phyloP scores from a whole-genome alignment of 768 basidiomycete genomes.

The Leccinellum rugosiceps region DNA sequence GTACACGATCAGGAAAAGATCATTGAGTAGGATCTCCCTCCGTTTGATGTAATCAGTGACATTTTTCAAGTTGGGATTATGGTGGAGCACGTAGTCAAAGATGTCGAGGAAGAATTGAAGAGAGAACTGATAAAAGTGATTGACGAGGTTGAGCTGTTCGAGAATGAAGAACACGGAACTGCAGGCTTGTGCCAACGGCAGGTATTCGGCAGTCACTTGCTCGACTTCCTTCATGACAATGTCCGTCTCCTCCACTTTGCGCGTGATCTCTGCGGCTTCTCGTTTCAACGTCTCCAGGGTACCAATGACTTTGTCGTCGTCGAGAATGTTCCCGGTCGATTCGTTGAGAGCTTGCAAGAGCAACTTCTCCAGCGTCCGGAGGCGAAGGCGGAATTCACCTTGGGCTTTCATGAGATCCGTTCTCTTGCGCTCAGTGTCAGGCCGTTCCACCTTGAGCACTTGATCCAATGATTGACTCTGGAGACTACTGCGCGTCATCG shows the following conservation, averaged over 20 bases:
- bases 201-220: conserved; percentile 90
- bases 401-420: conserved; percentile 98
- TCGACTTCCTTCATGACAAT: conserved; percentile 95
- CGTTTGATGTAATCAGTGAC: conserved; percentile 71
- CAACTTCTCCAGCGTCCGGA: conserved; percentile 89
- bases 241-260: conserved; percentile 96
- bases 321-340: conserved; percentile 93
- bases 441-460: conserved; percentile 94
- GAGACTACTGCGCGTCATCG: conserved; percentile 97
- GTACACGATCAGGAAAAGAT: conserved; percentile 87
- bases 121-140: conserved; percentile 99
- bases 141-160: conserved; percentile 89
- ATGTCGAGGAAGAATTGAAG: conserved; percentile 97
- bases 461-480: conserved; percentile 98
- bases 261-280: conserved; percentile 94
- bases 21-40: conserved; percentile 76
- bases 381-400: conserved; percentile 92
- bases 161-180: conserved; percentile 96
- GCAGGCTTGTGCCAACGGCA: conserved; percentile 93
- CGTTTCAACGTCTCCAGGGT: conserved; percentile 94
- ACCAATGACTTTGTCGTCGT: conserved; percentile 97
- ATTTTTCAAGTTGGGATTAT: conserved; percentile 85
- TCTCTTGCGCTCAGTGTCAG: conserved; percentile 92
- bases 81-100: conserved; percentile 90
- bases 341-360: conserved; percentile 95